Base-by-base conservation (phyloP, 331 rosid species). In the Malus hybrid region DNA sequence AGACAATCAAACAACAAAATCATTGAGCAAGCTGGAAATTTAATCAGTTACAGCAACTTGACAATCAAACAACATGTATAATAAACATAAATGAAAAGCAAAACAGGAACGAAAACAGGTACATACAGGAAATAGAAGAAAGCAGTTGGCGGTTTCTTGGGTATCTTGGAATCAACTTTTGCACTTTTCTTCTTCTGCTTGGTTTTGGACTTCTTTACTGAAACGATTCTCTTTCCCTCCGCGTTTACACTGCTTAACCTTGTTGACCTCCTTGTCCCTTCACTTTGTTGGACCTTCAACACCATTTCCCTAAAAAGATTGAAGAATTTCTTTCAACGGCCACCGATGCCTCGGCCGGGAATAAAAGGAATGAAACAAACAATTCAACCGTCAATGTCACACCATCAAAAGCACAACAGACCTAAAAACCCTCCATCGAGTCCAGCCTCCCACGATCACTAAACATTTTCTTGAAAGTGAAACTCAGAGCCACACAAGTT, bases 111-210 rank as follows among this genome's bases (percentile, higher is more conserved):
- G 60, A 76, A 39, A 56, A 33, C 34, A 70, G 28, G 34, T 68
- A 55, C 86, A 42, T 92, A 94, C 99, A 94, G 74, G 87, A 87
- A 94, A 87, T 82, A 92, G 87, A 94, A 94, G 95, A 94, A 94
- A 76, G 96, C 99, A 46, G 97, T 94, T 29, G 97, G 99, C 7
- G 99, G 99, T 78, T 94, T 94, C 93, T 92, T 94, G 22, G 99
- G 99, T 84, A 87, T 94, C 80, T 86, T 80, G 80, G 91, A 81
- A 80, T 90, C 96, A 80, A 90, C 52, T 80, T 80, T 91, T 33
- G 61, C 83, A 54, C 76, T 82, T 75, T 70, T 83, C 86, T 83
- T 91, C 85, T 83, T 91, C 85, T 74, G 87, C 76, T 85, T 87
- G 39, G 86, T 56, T 80, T 80, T 91, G 77, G 89, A 76, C 69